phyloP scores from a whole-genome alignment of 441 rosid species.

The Erysimum pusillum region DNA sequence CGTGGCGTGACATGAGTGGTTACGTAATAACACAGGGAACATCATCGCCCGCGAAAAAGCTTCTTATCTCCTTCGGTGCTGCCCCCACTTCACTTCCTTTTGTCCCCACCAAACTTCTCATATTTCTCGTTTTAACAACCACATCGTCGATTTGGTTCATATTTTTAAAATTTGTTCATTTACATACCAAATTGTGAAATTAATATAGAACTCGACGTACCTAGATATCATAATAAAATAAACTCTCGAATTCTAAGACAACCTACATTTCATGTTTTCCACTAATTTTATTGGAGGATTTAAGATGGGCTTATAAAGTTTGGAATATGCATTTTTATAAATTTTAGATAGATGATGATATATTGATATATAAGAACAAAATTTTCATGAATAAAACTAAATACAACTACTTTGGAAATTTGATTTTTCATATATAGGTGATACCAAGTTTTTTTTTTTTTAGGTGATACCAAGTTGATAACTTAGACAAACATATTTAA shows the following conservation, averaged over 20 bases:
- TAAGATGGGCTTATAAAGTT: not conserved
- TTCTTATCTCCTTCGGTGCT: slow-evolving; percentile 47
- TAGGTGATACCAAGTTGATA: not conserved
- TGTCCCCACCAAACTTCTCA: slow-evolving; percentile 38
- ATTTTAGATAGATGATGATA: not conserved
- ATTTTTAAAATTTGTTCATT: not conserved
- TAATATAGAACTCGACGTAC: not conserved
- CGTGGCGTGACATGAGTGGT: slow-evolving; percentile 53
- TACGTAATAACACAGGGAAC: slow-evolving; percentile 50
- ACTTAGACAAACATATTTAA: not conserved
- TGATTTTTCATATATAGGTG: not conserved
- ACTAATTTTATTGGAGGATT: not conserved
- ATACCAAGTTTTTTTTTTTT: not conserved
- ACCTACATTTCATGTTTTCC: not conserved
- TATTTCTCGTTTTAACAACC: not conserved
- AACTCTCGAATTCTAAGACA: not conserved
- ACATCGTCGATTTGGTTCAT: slow-evolving; percentile 3
- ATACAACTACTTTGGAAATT: not conserved
- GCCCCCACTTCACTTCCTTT: slow-evolving; percentile 32
- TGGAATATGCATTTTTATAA: not conserved
- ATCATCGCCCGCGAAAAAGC: slow-evolving; percentile 45
- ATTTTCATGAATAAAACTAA: not conserved
- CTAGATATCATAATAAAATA: not conserved
- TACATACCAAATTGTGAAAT: not conserved
- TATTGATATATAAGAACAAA: not conserved